Evolutionary conservation across 371 early-diverging fungal species (phyloP).

Genomic region (Haplosporangium sp.): DNA sequence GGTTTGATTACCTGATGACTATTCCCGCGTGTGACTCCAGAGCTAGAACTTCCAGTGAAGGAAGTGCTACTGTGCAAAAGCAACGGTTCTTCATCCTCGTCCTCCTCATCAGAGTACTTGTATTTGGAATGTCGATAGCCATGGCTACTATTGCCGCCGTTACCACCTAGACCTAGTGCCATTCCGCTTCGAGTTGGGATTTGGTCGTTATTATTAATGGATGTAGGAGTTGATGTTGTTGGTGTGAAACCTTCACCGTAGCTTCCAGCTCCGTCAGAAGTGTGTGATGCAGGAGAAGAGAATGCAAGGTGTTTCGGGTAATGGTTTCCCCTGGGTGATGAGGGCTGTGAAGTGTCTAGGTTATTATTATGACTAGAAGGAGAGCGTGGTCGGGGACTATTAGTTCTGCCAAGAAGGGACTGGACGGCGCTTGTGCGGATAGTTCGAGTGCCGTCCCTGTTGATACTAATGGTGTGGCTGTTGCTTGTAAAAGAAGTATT

Average conservation of each 20-base stretch:
- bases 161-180: conserved; percentile 28
- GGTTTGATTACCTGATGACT: conserved; percentile 30
- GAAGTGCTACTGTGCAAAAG: conserved; percentile 50
- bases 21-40: conserved; percentile 32
- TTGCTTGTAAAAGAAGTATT: not conserved
- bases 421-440: conserved; percentile 13
- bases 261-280: conserved; percentile 21
- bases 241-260: conserved; percentile 26
- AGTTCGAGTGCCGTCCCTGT: conserved; percentile 38
- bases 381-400: conserved; percentile 41
- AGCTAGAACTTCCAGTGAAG: conserved; percentile 28
- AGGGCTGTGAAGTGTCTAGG: conserved; percentile 1
- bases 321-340: conserved; percentile 11
- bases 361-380: conserved; percentile 9
- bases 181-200: conserved; percentile 9
- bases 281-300: conserved; percentile 12
- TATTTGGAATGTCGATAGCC: conserved; percentile 47
- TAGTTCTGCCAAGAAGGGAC: conserved; percentile 13
- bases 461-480: conserved; percentile 36
- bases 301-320: conserved; percentile 46
- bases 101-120: conserved; percentile 50
- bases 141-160: conserved; percentile 22
- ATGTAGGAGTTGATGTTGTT: conserved; percentile 16
- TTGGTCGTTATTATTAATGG: conserved; percentile 11
- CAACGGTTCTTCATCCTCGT: conserved; percentile 49